Conservation (phyloP, 2,329 filamentous ascomycete species). For the Sporothrix curviconia region DNA sequence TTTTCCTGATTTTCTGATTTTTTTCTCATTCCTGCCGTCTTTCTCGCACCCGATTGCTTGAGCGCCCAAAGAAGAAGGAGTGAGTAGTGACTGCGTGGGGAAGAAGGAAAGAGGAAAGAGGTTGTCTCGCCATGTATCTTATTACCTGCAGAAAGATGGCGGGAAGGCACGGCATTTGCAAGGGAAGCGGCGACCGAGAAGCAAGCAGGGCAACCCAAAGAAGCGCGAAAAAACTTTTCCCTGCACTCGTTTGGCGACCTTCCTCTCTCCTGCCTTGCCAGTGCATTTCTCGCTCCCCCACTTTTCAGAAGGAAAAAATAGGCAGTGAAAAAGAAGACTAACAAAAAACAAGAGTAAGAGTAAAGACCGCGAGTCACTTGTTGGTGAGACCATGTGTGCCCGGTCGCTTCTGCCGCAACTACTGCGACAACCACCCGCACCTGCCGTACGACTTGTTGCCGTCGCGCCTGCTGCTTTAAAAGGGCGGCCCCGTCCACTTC, state of each 20-base stretch:
- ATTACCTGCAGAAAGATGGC: too few relatives aligned
- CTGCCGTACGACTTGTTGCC: background rate
- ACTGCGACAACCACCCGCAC: background rate
- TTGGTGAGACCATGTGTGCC: conserved; percentile 1
- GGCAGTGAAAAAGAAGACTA: background rate
- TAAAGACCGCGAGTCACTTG: too few relatives aligned
- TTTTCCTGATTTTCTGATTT: too few relatives aligned
- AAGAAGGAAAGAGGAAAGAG: background rate
- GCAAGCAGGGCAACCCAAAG: background rate
- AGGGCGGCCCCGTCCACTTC: conserved; percentile 7
- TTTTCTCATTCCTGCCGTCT: too few relatives aligned
- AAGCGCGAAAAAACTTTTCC: conserved; percentile 1
- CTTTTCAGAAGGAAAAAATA: background rate
- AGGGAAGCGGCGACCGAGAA: too few relatives aligned
- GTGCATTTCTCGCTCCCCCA: background rate
- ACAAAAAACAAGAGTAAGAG: background rate
- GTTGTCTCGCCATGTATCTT: too few relatives aligned
- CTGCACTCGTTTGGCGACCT: background rate
- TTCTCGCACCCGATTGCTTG: background rate
- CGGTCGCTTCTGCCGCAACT: background rate
- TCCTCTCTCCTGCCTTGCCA: background rate
- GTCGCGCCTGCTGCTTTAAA: conserved; percentile 11
- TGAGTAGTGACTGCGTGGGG: background rate
- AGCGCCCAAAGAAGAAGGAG: background rate
- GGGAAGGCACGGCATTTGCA: too few relatives aligned